Conservation (phyloP, 768 basidiomycete genomes). For the Sutorius australiensis region DNA sequence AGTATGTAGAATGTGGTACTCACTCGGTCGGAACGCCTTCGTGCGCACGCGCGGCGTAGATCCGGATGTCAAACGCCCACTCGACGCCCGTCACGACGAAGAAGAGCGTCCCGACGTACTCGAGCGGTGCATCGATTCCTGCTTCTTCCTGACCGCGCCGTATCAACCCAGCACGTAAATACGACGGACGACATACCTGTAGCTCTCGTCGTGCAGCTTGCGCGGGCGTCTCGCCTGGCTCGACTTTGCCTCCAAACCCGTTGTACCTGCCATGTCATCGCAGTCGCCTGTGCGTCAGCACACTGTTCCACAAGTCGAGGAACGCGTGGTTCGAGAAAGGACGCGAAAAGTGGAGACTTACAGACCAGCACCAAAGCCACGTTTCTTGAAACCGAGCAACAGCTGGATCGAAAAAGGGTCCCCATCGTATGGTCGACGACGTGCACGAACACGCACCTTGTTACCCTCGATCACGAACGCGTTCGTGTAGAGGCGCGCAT, state of each 20-base stretch:
- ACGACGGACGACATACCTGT: constrained; percentile 34
- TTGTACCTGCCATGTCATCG: constrained; percentile 54
- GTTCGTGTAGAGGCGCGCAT: constrained; percentile 58
- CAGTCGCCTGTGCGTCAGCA: neutral
- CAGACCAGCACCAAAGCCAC: constrained; percentile 68
- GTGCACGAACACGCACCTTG: constrained; percentile 40
- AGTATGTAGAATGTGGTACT: constrained; percentile 17
- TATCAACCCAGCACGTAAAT: neutral
- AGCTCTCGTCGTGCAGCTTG: constrained; percentile 79
- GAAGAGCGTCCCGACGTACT: constrained; percentile 60
- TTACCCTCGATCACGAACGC: constrained; percentile 58
- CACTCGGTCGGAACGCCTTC: constrained; percentile 65
- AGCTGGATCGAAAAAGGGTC: constrained; percentile 52
- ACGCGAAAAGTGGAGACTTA: constrained; percentile 29
- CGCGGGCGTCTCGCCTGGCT: constrained; percentile 60
- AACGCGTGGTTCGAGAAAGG: neutral
- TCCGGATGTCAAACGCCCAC: constrained; percentile 66
- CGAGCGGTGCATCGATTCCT: constrained; percentile 63
- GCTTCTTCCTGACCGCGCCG: constrained; percentile 66
- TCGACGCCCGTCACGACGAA: constrained; percentile 55
- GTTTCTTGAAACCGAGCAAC: constrained; percentile 73
- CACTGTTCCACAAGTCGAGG: neutral
- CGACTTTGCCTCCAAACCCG: constrained; percentile 88
- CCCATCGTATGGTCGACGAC: neutral
- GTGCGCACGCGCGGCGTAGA: constrained; percentile 64